Evolutionary conservation across 176 grass and related monocot species (phyloP).

Genomic region (Oryza meyeriana): DNA sequence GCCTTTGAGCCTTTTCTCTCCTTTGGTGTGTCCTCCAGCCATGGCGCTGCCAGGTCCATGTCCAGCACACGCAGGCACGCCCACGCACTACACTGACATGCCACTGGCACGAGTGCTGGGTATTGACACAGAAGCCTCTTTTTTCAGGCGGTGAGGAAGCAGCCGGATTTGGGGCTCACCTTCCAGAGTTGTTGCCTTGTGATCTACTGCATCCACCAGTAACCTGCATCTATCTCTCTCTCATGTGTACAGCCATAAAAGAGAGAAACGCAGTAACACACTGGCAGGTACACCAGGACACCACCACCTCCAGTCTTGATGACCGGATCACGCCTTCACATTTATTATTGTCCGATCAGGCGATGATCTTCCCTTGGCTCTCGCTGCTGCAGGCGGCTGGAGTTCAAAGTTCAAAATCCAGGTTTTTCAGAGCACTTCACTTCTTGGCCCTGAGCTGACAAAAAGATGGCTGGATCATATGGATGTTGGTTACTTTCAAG

Average conservation of each 20-base stretch:
- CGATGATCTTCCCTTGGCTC: background rate
- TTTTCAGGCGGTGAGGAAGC: slow-evolving; percentile 26
- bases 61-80: slow-evolving; percentile 36
- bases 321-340: slow-evolving; percentile 35
- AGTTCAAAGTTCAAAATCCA: slow-evolving; percentile 29
- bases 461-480: slow-evolving; percentile 32
- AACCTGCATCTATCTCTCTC: background rate
- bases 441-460: slow-evolving; percentile 22
- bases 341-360: slow-evolving; percentile 32
- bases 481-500: slow-evolving; percentile 9
- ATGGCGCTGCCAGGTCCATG: slow-evolving; percentile 13
- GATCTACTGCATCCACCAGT: background rate
- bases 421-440: background rate
- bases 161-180: slow-evolving; percentile 26
- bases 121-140: slow-evolving; percentile 23
- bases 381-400: slow-evolving; percentile 1
- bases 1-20: background rate
- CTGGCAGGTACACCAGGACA: background rate
- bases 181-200: background rate
- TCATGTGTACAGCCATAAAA: background rate
- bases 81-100: slow-evolving; percentile 39
- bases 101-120: slow-evolving; percentile 21
- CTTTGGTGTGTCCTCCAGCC: background rate
- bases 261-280: background rate
- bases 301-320: slow-evolving; percentile 37